Evolutionary conservation across 2,329 filamentous ascomycete species (phyloP), one percentile per base, ranked within the genome.

Genomic region (Aspergillus niger): DNA sequence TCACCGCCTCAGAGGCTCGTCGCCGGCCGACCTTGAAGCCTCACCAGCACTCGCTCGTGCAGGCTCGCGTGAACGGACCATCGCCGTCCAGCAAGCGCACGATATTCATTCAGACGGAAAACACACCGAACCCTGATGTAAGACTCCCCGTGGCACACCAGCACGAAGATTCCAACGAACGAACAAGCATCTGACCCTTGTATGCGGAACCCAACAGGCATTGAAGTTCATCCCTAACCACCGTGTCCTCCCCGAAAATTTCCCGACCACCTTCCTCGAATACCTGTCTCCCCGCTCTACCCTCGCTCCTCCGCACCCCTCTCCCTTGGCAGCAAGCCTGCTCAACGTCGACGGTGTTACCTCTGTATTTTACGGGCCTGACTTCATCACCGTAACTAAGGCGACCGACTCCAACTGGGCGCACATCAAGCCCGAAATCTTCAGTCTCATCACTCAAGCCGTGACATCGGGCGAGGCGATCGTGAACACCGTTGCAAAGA

Each of bases 341-440:
- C 89, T 98, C 83, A 93, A 91, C 74, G 90, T 97, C 63, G 95
- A 98, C 73, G 95, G 95, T 48, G 90, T 98, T n/a, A 93, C 90
- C 3, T 89, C 91, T 2, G 91, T 99, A 22, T 98, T 98, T 79
- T 97, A 96, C 78, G 95, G 94, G 55, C 81, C 87, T 36, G 93
- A 99, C 76, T 98, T 97, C 81, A 98, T 99, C 78, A 99, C 95
- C 11, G 90, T 99, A 38, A 97, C 91, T 47, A 99, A 99, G 77
- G 87, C 91, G 51, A 84, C 87, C 65, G 91, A 95, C 67, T 91
- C 90, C 3, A 91, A 93, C 71, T 99, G 95, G 95, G 90, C 91
- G 41, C 92, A 97, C 75, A 88, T 99, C 70, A 95, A 95, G 72
- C 94, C 95, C 1, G 95, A 99, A 77, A 87, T 98, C 30, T 99